A percentile compares a stretch with the other conserved stretches of the same genome.
Conservation (phyloP, 495 filamentous ascomycete genomes). For the Ascodesmis nigricans region DNA sequence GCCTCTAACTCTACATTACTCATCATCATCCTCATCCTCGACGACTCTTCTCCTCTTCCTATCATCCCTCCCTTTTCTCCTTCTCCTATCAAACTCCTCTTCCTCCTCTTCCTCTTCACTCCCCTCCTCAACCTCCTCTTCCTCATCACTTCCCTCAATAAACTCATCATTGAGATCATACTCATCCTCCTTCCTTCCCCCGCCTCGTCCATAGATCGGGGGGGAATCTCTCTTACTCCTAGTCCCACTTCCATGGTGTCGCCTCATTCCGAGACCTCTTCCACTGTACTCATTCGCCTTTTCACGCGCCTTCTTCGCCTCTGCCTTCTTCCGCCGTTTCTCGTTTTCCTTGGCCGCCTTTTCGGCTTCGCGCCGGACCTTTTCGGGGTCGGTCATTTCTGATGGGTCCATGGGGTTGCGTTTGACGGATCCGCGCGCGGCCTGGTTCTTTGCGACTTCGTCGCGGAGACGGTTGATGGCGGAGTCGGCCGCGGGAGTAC, state of each 20-base stretch:
- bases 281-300: constrained; percentile 33
- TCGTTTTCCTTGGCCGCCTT: constrained; percentile 34
- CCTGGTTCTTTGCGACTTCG: constrained; percentile 35
- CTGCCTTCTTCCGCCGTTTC: constrained; percentile 27
- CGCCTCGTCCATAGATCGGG: constrained; percentile 32
- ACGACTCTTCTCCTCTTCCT: constrained; percentile 17
- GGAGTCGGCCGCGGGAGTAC: constrained; percentile 34
- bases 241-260: constrained; percentile 32
- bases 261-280: too few relatives aligned
- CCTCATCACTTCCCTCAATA: constrained; percentile 28
- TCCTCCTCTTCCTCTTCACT: constrained; percentile 35
- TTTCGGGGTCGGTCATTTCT: constrained; percentile 40
- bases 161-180: constrained; percentile 39
- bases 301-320: constrained; percentile 25
- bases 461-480: constrained; percentile 44
- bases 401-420: constrained; percentile 35
- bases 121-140: constrained; percentile 35
- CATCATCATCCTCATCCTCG: constrained; percentile 15
- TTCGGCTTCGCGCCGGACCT: constrained; percentile 39
- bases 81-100: constrained; percentile 13
- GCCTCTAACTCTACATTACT: too few relatives aligned
- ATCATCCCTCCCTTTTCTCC: constrained; percentile 4
- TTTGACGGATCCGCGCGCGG: constrained; percentile 30
- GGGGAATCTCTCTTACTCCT: constrained; percentile 31
- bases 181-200: constrained; percentile 40